phyloP scores from a whole-genome alignment of 805 yeast species.

The Candida gorgasii region DNA sequence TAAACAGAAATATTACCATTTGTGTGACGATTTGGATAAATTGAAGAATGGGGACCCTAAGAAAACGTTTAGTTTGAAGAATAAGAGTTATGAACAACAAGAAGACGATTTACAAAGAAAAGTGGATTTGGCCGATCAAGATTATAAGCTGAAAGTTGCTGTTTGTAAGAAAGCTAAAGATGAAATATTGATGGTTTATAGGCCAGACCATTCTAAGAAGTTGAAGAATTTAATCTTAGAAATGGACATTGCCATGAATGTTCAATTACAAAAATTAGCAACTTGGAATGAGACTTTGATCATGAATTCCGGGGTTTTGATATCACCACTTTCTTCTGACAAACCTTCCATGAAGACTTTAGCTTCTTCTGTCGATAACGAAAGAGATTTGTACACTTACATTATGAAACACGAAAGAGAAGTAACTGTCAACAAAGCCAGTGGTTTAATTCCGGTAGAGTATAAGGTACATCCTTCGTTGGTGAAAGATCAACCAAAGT shows the following conservation, averaged over 20 bases:
- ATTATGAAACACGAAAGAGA: conserved; percentile 50
- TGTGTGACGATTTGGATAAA: conserved; percentile 86
- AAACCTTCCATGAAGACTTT: conserved; percentile 72
- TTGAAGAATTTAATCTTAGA: conserved; percentile 79
- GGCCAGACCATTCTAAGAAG: conserved; percentile 75
- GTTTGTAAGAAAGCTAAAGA: conserved; percentile 71
- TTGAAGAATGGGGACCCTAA: conserved; percentile 81
- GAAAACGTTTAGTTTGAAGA: conserved; percentile 77
- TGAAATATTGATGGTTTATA: conserved; percentile 66
- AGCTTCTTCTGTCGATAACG: conserved; percentile 80
- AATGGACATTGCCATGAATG: conserved; percentile 83
- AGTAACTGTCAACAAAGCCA: conserved; percentile 37
- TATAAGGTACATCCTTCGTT: conserved; percentile 72
- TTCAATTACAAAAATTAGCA: conserved; percentile 86
- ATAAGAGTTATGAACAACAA: conserved; percentile 78
- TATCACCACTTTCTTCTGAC: conserved; percentile 65
- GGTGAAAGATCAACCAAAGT: conserved; percentile 30
- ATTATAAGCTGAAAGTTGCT: conserved; percentile 76
- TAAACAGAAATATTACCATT: conserved; percentile 64
- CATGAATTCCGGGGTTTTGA: conserved; percentile 80
- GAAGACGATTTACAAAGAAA: conserved; percentile 86
- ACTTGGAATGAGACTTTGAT: conserved; percentile 82
- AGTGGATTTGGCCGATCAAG: conserved; percentile 82
- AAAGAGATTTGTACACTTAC: conserved; percentile 74
- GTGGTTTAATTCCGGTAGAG: conserved; percentile 62